Evolutionary conservation across 2,329 filamentous ascomycete genomes (phyloP).

Genomic region (Davidsoniella australis): DNA sequence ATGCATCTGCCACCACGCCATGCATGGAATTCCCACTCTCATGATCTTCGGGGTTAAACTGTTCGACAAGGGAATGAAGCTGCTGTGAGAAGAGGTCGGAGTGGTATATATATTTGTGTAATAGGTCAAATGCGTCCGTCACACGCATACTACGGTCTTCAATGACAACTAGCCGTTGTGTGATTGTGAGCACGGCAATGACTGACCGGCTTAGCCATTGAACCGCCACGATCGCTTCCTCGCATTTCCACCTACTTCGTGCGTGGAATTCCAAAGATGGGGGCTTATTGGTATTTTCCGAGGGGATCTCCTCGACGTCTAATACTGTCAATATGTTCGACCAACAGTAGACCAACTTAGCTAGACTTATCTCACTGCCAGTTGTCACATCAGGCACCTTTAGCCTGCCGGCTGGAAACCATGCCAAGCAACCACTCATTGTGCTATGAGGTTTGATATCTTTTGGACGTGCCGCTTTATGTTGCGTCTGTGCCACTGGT

Average conservation of each 20-base stretch:
- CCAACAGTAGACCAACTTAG: conserved; percentile 94
- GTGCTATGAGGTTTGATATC: conserved; percentile 79
- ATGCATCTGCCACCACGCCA: conserved; percentile 89
- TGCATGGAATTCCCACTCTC: conserved; percentile 82
- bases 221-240: conserved; percentile 88
- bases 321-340: conserved; percentile 92
- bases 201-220: conserved; percentile 96
- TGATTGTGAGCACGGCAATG: conserved; percentile 79
- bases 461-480: conserved; percentile 81
- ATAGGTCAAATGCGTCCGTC: conserved; percentile 84
- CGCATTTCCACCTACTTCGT: conserved; percentile 77
- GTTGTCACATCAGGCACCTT: conserved; percentile 55
- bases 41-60: conserved; percentile 37
- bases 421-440: conserved; percentile 84
- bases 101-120: conserved; percentile 86
- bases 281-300: conserved; percentile 58
- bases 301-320: conserved; percentile 60
- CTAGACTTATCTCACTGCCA: conserved; percentile 54
- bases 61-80: conserved; percentile 68
- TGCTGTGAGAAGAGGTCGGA: conserved; percentile 79
- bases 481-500: conserved; percentile 86
- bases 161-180: conserved; percentile 78
- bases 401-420: conserved; percentile 91
- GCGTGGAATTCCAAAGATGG: conserved; percentile 63
- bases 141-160: conserved; percentile 80